phyloP scores from a whole-genome alignment of 371 early-diverging fungal species.

The Syncephalastrum sp. region DNA sequence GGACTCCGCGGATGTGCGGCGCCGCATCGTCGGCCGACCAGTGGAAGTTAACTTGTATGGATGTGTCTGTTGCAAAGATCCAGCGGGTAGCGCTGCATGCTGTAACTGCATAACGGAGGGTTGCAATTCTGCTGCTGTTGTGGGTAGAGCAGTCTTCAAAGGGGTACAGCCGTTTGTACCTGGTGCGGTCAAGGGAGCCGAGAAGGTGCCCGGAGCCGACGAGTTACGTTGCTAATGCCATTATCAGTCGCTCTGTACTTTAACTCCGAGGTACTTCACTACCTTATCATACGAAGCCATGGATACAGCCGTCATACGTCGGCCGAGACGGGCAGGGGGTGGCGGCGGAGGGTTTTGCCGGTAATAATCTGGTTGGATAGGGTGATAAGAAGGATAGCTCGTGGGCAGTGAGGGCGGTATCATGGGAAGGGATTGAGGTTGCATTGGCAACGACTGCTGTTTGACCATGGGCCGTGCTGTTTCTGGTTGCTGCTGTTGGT shows the following conservation, averaged over 20 bases:
- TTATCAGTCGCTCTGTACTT: too few relatives aligned
- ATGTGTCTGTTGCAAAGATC: background rate
- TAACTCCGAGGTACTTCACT: too few relatives aligned
- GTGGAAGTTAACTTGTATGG: too few relatives aligned
- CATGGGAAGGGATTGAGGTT: background rate
- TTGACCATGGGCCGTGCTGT: background rate
- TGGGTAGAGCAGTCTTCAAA: background rate
- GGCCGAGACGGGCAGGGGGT: too few relatives aligned
- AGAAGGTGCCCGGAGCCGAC: background rate
- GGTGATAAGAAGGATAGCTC: background rate
- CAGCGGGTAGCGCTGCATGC: background rate
- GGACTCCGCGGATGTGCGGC: constrained; percentile 39
- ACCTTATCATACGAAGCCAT: too few relatives aligned
- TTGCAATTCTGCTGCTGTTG: background rate
- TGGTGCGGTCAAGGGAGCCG: background rate
- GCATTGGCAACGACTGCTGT: background rate
- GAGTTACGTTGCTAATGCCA: too few relatives aligned
- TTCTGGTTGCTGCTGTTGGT: constrained; percentile 3
- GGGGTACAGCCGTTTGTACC: background rate
- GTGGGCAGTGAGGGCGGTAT: background rate
- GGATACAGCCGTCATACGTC: too few relatives aligned
- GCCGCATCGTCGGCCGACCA: constrained; percentile 19
- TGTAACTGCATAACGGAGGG: background rate
- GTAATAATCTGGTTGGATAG: too few relatives aligned
- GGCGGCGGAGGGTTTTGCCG: too few relatives aligned